Base-by-base conservation (phyloP, 352 stramenopile genomes). In the Pythium rhizo-oryzae region DNA sequence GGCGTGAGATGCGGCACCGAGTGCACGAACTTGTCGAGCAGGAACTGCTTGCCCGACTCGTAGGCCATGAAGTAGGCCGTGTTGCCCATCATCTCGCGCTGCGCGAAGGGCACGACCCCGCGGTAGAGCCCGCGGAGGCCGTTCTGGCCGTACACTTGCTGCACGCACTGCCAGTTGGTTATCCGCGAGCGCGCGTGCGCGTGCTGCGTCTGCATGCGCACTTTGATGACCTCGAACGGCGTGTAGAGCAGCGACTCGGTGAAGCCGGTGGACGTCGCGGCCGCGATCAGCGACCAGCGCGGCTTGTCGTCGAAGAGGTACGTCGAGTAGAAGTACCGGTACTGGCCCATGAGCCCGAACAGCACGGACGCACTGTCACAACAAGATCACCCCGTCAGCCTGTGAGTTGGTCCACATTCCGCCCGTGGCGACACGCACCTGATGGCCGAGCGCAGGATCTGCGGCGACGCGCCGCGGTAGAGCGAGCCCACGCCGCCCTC, bases 21-120 rank as follows among this genome's bases (percentile, higher is more conserved):
- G 49, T 81, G 62, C 30, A 92, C 78, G 49, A 87, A 80, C 16
- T 73, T 79, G 49, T 92, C 72, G 51, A 92, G 54, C 59, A 95
- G 51, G n/a, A 81, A 52, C 59, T 82, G 72, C 65, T 93, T 95
- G 23, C 67, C 77, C 15, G 76, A 80, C 74, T 93, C 87, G 67
- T 95, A 95, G 37, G 84, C 81, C 70, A 95, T 78, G 49, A 95
- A 95, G 66, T 95, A 95, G 53, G 83, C 80, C 55, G 84, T 89
- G 72, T 95, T 95, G 58, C 87, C 87, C 39, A 95, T 71, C 85
- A 95, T 93, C 71, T 95, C 87, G 35, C 85, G 84, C 58, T 82
- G 71, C 4, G 84, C 84, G 1, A 73, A 90, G 11, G 85, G 85
- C 41, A 80, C 71, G 44, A 93, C 73, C 8, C 87, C 87, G 6